A percentile compares a stretch with the other conserved stretches of the same genome.
Evolutionary conservation across 108 stramenopile genomes (phyloP).

Genomic region (Cyclotella sp.): DNA sequence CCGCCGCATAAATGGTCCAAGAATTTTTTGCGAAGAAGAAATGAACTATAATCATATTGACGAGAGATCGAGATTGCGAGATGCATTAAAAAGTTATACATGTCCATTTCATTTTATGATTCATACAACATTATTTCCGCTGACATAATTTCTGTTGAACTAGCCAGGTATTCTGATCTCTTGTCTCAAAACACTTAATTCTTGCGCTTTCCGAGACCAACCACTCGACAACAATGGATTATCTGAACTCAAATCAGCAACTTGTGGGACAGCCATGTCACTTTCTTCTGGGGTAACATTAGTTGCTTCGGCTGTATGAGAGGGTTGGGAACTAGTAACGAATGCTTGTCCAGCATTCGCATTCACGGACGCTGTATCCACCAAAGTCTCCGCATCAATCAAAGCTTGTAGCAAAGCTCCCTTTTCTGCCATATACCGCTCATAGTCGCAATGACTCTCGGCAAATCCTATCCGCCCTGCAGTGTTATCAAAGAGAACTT

Average conservation of each 20-base stretch:
- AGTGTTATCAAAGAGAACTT: conserved; percentile 85
- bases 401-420: neutral
- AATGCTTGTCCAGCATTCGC: too few species aligned
- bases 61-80: too few species aligned
- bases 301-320: too few species aligned
- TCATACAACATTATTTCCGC: too few species aligned
- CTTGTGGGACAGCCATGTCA: neutral
- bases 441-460: conserved; percentile 55
- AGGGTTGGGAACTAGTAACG: too few species aligned
- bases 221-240: neutral
- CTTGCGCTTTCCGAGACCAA: conserved; percentile 8
- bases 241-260: neutral
- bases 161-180: conserved; percentile 12
- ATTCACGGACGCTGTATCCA: too few species aligned
- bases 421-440: conserved; percentile 21
- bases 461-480: conserved; percentile 67
- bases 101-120: too few species aligned
- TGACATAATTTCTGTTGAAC: too few species aligned
- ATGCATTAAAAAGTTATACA: too few species aligned
- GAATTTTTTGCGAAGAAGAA: too few species aligned
- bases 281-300: neutral
- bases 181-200: neutral
- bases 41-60: too few species aligned
- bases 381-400: neutral
- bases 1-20: too few species aligned